phyloP scores from a whole-genome alignment of 176 grass and related monocot species.

The Melocanna baccifera region DNA sequence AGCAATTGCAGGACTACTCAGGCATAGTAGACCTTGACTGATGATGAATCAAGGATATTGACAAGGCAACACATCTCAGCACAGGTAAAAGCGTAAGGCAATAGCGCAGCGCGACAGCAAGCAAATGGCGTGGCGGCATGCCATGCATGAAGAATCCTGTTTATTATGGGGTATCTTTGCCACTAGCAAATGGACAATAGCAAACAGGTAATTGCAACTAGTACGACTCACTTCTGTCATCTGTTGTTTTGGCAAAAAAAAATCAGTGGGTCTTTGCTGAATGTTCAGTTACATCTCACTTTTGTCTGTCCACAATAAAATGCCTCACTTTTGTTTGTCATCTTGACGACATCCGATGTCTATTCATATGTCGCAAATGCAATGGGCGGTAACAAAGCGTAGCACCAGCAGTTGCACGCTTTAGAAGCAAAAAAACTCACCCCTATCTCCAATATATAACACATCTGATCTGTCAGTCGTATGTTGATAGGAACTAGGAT shows the following conservation, averaged over 20 bases:
- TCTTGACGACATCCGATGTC: not conserved
- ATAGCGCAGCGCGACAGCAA: too few relatives aligned
- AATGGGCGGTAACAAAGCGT: not conserved
- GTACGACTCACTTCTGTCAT: not conserved
- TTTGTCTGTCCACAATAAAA: not conserved
- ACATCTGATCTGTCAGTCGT: too few relatives aligned
- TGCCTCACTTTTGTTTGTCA: not conserved
- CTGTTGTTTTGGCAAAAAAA: not conserved
- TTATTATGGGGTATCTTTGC: too few relatives aligned
- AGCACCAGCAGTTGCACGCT: not conserved
- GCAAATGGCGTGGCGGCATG: too few relatives aligned
- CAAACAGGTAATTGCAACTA: too few relatives aligned
- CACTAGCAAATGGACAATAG: too few relatives aligned
- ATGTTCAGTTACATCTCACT: not conserved
- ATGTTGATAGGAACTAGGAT: not conserved
- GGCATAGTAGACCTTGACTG: not conserved
- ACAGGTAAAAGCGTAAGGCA: too few relatives aligned
- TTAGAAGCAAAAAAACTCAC: not conserved
- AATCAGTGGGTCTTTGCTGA: not conserved
- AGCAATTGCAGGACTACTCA: not conserved
- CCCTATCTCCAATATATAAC: too few relatives aligned
- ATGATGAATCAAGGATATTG: not conserved
- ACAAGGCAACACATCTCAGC: too few relatives aligned
- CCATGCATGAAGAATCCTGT: too few relatives aligned
- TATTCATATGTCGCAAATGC: not conserved